These are phyloP conservation scores for Monosporascus sp. DNA, from an alignment of 2,329 filamentous ascomycete species.

Conservation along the genomic window DNA sequence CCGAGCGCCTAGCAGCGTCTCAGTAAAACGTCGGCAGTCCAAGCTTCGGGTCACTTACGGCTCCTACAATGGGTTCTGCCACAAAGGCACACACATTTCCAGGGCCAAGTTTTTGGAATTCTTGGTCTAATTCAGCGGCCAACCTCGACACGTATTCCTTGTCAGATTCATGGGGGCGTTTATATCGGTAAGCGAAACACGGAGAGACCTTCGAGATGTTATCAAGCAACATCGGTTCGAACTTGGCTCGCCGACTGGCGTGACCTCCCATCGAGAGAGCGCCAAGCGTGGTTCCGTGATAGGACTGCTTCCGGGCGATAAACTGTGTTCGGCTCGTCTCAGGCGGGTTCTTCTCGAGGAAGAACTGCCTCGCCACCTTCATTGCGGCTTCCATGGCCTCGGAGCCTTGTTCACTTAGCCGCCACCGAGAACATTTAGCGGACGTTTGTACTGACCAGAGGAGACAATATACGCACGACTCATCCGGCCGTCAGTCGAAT, in stretches of 20 bases:
- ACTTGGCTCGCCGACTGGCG: constrained; percentile 52
- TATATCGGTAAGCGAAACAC: constrained; percentile 61
- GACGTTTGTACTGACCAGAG: constrained; percentile 23
- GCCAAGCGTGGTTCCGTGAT: constrained; percentile 68
- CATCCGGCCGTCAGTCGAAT: constrained; percentile 28
- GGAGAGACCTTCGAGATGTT: constrained; percentile 59
- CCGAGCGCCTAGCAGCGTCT: constrained; percentile 41
- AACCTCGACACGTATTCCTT: constrained; percentile 56
- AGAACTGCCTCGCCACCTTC: constrained; percentile 58
- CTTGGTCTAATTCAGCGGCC: constrained; percentile 59
- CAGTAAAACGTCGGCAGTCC: background rate
- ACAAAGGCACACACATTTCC: constrained; percentile 67
- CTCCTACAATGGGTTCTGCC: constrained; percentile 68
- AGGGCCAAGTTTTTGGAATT: constrained; percentile 60
- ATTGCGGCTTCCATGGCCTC: constrained; percentile 59
- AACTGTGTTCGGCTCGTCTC: constrained; percentile 56
- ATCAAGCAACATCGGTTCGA: constrained; percentile 53
- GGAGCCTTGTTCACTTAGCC: constrained; percentile 39
- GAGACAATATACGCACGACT: constrained; percentile 29
- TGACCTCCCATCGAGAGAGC: constrained; percentile 62
- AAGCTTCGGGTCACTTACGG: constrained; percentile 41
- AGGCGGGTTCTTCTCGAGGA: constrained; percentile 44
- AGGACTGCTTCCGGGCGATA: constrained; percentile 63
- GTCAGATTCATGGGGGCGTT: constrained; percentile 45
- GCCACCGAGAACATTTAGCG: background rate